phyloP scores from a whole-genome alignment of 2,329 filamentous ascomycete species.

The Diaporthe sp. region DNA sequence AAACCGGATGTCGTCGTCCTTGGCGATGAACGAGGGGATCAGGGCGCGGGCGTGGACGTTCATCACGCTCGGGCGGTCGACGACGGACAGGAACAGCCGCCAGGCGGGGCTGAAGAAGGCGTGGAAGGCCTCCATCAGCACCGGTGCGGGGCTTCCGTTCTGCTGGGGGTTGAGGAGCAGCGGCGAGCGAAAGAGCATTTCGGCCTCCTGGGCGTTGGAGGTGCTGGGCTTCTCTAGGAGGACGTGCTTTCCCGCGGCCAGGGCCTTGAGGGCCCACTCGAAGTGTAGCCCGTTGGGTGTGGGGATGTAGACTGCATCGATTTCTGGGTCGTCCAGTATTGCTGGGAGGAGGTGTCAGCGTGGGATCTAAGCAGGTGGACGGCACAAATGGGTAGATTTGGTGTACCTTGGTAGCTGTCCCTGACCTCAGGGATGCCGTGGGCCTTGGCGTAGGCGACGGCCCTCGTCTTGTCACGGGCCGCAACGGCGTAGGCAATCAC shows the following conservation, averaged over 20 bases:
- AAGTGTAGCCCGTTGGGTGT: constrained; percentile 57
- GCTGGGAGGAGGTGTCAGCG: constrained; percentile 42
- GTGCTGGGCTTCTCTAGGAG: constrained; percentile 66
- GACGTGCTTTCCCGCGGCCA: constrained; percentile 66
- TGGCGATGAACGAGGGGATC: constrained; percentile 48
- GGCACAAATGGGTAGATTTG: rapidly evolving
- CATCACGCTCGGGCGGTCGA: constrained; percentile 54
- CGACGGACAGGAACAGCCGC: constrained; percentile 53
- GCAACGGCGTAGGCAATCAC: constrained; percentile 66
- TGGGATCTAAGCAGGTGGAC: neutral
- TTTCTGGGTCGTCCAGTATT: constrained; percentile 54
- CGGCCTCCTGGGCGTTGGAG: constrained; percentile 60
- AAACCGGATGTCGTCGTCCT: constrained; percentile 58
- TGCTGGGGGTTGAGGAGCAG: constrained; percentile 46
- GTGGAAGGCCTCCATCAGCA: constrained; percentile 67
- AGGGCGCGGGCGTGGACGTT: constrained; percentile 48
- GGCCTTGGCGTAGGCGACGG: constrained; percentile 62
- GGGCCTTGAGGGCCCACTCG: constrained; percentile 62
- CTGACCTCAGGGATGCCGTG: constrained; percentile 64
- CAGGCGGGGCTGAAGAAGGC: constrained; percentile 63
- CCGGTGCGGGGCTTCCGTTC: constrained; percentile 47
- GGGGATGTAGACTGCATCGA: constrained; percentile 65
- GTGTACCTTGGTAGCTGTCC: constrained; percentile 60
- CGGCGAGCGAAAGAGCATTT: constrained; percentile 56
- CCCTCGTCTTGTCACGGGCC: constrained; percentile 61